Conservation (phyloP, 2,329 filamentous ascomycete genomes). For the Chrysoporthe deuterocubensis region DNA sequence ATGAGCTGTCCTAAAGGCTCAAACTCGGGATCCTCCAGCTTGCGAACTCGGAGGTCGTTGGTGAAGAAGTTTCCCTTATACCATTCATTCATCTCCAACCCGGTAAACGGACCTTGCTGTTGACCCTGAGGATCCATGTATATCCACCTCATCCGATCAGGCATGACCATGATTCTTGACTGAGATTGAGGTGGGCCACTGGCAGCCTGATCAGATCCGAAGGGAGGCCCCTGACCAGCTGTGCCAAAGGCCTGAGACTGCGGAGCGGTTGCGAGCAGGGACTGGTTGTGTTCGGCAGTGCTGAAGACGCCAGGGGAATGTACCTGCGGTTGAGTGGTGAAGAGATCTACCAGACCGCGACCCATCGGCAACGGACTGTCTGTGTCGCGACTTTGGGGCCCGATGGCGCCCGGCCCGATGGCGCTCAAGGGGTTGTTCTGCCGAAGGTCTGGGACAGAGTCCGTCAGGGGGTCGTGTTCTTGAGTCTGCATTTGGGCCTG, state of each 20-base stretch:
- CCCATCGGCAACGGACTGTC: slow-evolving; percentile 61
- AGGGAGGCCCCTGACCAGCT: slow-evolving; percentile 35
- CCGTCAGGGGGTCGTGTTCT: slow-evolving; percentile 65
- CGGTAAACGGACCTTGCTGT: slow-evolving; percentile 92
- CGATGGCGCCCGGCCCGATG: slow-evolving; percentile 67
- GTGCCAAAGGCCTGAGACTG: slow-evolving; percentile 37
- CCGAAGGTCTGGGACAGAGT: slow-evolving; percentile 62
- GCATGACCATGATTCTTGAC: slow-evolving; percentile 96
- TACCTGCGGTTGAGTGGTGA: slow-evolving; percentile 42
- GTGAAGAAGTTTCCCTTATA: slow-evolving; percentile 99
- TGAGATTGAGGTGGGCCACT: slow-evolving; percentile 65
- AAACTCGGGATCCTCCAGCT: slow-evolving; percentile 90
- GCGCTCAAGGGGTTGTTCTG: slow-evolving; percentile 67
- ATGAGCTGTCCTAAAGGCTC: slow-evolving; percentile 95
- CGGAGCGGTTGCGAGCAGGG: slow-evolving; percentile 40
- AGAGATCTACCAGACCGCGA: slow-evolving; percentile 61
- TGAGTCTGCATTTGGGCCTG: slow-evolving; percentile 85
- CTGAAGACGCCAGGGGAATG: slow-evolving; percentile 44
- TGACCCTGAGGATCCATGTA: slow-evolving; percentile 94
- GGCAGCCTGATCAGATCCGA: slow-evolving; percentile 42
- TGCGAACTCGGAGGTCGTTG: slow-evolving; percentile 90
- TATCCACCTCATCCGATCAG: slow-evolving; percentile 97
- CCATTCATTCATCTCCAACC: slow-evolving; percentile 99
- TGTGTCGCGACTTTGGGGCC: slow-evolving; percentile 56
- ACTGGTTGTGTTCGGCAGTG: slow-evolving; percentile 43